Conservation (phyloP, 208 protist species). For the Phytomonas sp. region DNA sequence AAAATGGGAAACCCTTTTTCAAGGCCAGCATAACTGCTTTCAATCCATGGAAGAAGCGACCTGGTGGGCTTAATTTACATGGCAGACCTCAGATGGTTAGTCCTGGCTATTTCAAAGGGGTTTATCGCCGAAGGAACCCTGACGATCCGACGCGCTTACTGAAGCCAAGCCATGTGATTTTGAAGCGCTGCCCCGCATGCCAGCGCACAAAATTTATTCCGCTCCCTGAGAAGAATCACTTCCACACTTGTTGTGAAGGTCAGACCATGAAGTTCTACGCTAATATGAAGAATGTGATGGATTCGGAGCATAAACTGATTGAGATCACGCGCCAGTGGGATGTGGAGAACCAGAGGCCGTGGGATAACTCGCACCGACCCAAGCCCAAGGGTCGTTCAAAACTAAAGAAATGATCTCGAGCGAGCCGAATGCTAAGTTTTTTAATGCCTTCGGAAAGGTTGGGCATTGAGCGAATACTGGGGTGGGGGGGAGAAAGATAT, state of each 20-base stretch:
- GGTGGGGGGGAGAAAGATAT: too few relatives aligned
- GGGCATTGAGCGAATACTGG: background rate
- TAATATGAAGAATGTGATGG: constrained; percentile 80
- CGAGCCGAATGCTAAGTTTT: background rate
- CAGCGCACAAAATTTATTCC: constrained; percentile 68
- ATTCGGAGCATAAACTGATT: constrained; percentile 53
- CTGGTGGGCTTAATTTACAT: constrained; percentile 50
- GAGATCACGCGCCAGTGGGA: constrained; percentile 66
- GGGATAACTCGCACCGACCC: constrained; percentile 71
- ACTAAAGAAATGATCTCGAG: constrained; percentile 60
- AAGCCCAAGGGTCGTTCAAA: constrained; percentile 82
- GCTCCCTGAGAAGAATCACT: constrained; percentile 41
- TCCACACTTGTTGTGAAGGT: constrained; percentile 85
- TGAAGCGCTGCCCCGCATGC: constrained; percentile 72
- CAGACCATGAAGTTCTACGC: constrained; percentile 58
- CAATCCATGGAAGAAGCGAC: constrained; percentile 80
- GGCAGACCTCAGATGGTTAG: constrained; percentile 79
- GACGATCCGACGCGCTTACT: constrained; percentile 72
- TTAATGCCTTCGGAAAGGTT: constrained; percentile 7
- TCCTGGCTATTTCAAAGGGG: constrained; percentile 37
- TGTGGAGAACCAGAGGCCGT: constrained; percentile 67
- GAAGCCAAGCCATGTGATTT: constrained; percentile 63
- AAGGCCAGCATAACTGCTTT: constrained; percentile 58
- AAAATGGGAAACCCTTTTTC: constrained; percentile 5
- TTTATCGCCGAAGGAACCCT: constrained; percentile 51